Conservation (phyloP, 352 stramenopile genomes). For the Albugo candida region DNA sequence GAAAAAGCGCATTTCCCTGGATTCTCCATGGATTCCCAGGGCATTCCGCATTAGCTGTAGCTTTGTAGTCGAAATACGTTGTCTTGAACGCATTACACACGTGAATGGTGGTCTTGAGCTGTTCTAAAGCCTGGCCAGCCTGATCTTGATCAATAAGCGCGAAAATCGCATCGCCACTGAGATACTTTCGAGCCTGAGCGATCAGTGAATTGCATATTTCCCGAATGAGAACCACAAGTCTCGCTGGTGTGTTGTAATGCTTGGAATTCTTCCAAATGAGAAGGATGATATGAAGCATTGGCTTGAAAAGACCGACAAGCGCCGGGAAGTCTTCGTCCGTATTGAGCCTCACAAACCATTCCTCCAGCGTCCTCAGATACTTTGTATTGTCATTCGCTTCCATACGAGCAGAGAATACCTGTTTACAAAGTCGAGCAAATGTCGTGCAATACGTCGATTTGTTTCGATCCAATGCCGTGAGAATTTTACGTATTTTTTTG, state of each 20-base stretch:
- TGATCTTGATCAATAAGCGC: constrained; percentile 93
- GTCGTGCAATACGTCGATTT: constrained; percentile 95
- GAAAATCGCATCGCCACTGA: constrained; percentile 92
- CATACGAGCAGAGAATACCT: constrained; percentile 90
- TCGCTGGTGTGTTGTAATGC: constrained; percentile 94
- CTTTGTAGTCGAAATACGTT: constrained; percentile 97
- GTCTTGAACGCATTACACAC: constrained; percentile 94
- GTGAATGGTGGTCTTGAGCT: constrained; percentile 86
- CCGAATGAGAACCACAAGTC: constrained; percentile 92
- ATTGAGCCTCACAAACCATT: constrained; percentile 92
- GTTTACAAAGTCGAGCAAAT: constrained; percentile 93
- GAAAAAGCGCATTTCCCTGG: constrained; percentile 95
- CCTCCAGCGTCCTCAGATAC: constrained; percentile 90
- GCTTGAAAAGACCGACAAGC: constrained; percentile 89
- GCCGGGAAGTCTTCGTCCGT: constrained; percentile 89
- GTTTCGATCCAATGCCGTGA: constrained; percentile 85
- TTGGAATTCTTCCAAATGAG: constrained; percentile 99
- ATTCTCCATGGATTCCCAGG: constrained; percentile 96
- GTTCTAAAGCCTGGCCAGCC: constrained; percentile 82
- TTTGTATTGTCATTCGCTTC: constrained; percentile 98
- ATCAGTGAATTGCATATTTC: constrained; percentile 98
- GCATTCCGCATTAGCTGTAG: constrained; percentile 91
- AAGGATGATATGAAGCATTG: constrained; percentile 96
- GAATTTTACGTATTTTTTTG: constrained; percentile 87
- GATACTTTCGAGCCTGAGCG: constrained; percentile 82